Evolutionary conservation across 2,329 filamentous ascomycete species (phyloP), one percentile per base, ranked within the genome.

Genomic region (Clarireedia monteithiana): DNA sequence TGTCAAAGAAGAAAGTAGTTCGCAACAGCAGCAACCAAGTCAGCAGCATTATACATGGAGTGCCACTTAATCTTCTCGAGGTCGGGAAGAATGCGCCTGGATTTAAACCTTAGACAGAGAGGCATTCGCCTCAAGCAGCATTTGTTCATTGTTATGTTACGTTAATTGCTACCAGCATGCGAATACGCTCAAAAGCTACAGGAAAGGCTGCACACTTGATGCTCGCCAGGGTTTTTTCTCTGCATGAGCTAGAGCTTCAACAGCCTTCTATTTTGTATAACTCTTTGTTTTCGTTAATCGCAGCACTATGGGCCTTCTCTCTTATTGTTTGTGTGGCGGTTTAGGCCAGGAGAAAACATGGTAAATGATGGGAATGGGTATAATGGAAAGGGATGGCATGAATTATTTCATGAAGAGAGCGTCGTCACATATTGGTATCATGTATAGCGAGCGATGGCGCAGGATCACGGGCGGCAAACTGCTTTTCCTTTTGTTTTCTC

Each of bases 41-140:
- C 62, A 64, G 26, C 57, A 60, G 30, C 63, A 65, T 50, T 68
- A 68, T 53, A 64, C 63, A 5, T 68, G 66, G 65, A 65, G 60
- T 55, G 55, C 61, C 26, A 47, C 58, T 47, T 66, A 52, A 59
- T 20, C 27, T 20, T 15, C 15, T 26, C 15, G 15, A 17, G 15
- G 23, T 34, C 47, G 30, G 14, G 26, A 15, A 38, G 30, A 45
- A 9, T 17, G 5, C 17, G 9, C n/a, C 20, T 42, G 15, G 20
- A 4, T 42, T 17, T 20, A 20, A 17, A 20, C 1, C 17, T 36
- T n/a, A 40, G 6, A 50, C 30, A 34, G 30, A 34, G 30, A 34
- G 30, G 9, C 30, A 9, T 34, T 34, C 10, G 30, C 10, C 30
- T 34, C 30, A 34, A 34, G 30, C 30, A 34, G 4, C 30, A 12